These are phyloP conservation scores for Clavariopsis aquatica DNA, from an alignment of 495 filamentous ascomycete genomes.

Conservation along the genomic window DNA sequence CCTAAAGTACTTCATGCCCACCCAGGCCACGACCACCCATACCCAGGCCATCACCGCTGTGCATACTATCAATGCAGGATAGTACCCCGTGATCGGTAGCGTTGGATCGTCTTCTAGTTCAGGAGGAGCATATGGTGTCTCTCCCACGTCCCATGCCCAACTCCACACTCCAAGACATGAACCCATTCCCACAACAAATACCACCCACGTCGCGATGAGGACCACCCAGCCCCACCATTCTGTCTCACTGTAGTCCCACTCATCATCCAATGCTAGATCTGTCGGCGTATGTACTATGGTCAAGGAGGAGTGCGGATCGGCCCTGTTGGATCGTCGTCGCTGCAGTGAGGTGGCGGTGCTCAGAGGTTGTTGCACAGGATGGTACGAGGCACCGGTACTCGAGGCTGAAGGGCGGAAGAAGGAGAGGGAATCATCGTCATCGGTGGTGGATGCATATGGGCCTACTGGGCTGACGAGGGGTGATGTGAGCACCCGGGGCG, in stretches of 20 bases:
- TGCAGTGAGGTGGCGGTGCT: constrained; percentile 47
- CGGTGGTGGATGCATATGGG: constrained; percentile 70
- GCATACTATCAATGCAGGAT: constrained; percentile 88
- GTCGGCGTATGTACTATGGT: constrained; percentile 49
- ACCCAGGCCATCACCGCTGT: constrained; percentile 98
- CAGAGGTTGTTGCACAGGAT: constrained; percentile 23
- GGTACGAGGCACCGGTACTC: constrained; percentile 21
- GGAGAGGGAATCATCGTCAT: constrained; percentile 73
- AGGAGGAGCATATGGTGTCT: constrained; percentile 88
- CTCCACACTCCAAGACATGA: constrained; percentile 97
- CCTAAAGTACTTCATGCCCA: constrained; percentile 98
- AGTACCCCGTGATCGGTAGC: constrained; percentile 93
- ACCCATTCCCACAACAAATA: constrained; percentile 94
- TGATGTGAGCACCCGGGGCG: constrained; percentile 42
- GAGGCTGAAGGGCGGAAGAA: constrained; percentile 46
- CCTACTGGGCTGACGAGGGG: constrained; percentile 57
- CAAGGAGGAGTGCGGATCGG: constrained; percentile 39
- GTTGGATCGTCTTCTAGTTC: constrained; percentile 92
- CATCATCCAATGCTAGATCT: constrained; percentile 52
- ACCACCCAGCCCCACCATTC: constrained; percentile 97
- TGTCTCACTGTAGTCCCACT: constrained; percentile 89
- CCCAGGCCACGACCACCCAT: constrained; percentile 95
- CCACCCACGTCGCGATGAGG: constrained; percentile 83
- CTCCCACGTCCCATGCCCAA: constrained; percentile 99
- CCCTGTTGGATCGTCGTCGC: constrained; percentile 41